Evolutionary conservation across 2,329 filamentous ascomycete genomes (phyloP).

Genomic region (Trichoderma aggressivum): DNA sequence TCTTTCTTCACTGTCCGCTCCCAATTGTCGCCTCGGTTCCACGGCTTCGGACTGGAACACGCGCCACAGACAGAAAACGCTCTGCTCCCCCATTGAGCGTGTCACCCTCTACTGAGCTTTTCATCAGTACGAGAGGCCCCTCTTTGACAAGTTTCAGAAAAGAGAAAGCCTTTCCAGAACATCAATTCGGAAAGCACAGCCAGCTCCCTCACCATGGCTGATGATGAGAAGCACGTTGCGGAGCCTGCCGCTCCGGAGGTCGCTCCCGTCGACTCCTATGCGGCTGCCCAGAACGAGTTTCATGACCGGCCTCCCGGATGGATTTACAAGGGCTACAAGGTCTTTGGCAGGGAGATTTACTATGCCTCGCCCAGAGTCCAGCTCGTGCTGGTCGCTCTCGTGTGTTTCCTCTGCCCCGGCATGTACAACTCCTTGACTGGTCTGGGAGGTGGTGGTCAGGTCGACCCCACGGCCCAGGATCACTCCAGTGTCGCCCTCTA

Average conservation of each 20-base stretch:
- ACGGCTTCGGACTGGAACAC: conserved; percentile 14
- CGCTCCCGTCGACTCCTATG: conserved; percentile 20
- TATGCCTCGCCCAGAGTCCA: conserved; percentile 73
- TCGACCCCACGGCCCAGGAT: conserved; percentile 53
- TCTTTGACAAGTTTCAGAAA: not conserved
- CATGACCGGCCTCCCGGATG: conserved; percentile 49
- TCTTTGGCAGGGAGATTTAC: conserved; percentile 57
- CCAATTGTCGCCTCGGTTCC: conserved; percentile 4
- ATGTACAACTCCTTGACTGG: conserved; percentile 69
- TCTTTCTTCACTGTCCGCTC: conserved; percentile 9
- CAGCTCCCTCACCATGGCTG: conserved; percentile 25
- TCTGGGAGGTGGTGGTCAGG: conserved; percentile 57
- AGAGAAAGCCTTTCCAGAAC: not conserved
- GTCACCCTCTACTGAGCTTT: not conserved
- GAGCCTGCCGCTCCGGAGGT: conserved; percentile 8
- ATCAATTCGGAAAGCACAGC: not conserved
- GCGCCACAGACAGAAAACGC: conserved; percentile 3
- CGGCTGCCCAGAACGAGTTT: conserved; percentile 20
- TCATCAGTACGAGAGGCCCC: not conserved
- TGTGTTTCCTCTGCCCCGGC: conserved; percentile 63
- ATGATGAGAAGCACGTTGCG: conserved; percentile 24
- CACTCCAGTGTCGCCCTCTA: conserved; percentile 69
- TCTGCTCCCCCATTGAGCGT: not conserved
- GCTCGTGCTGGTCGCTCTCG: conserved; percentile 60
- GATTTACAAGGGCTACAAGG: conserved; percentile 62